Conservation (phyloP, 768 basidiomycete genomes). For the Mycena vulgaris region DNA sequence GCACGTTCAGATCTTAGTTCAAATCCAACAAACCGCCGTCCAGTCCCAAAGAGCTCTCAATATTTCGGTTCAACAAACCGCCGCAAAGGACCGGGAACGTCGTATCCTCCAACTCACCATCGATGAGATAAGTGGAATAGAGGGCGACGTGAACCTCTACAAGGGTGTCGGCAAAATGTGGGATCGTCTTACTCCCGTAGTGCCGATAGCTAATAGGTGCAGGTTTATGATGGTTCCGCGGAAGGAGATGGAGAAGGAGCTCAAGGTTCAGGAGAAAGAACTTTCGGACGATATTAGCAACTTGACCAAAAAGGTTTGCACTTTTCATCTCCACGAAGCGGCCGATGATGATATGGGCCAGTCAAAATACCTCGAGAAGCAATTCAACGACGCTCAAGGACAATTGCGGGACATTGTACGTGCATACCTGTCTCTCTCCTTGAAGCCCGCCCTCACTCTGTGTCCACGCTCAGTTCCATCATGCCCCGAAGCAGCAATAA, state of each 20-base stretch:
- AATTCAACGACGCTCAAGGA: constrained; percentile 90
- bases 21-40: constrained; percentile 93
- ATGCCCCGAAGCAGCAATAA: constrained; percentile 60
- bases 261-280: constrained; percentile 86
- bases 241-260: constrained; percentile 80
- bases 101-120: constrained; percentile 92
- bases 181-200: constrained; percentile 41
- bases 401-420: constrained; percentile 90
- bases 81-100: constrained; percentile 89
- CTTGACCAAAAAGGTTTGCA: constrained; percentile 86
- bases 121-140: constrained; percentile 81
- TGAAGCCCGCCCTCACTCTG: background rate
- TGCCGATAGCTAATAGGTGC: constrained; percentile 6
- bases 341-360: constrained; percentile 43
- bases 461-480: constrained; percentile 73
- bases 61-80: constrained; percentile 80
- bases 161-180: constrained; percentile 98
- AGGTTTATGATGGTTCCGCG: constrained; percentile 95
- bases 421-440: constrained; percentile 25
- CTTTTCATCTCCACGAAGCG: background rate
- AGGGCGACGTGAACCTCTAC: constrained; percentile 86
- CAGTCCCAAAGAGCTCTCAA: constrained; percentile 87
- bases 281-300: constrained; percentile 86
- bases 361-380: constrained; percentile 95
- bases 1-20: constrained; percentile 81